phyloP scores from a whole-genome alignment of 345 rosid genomes.

The Linum trigynum region DNA sequence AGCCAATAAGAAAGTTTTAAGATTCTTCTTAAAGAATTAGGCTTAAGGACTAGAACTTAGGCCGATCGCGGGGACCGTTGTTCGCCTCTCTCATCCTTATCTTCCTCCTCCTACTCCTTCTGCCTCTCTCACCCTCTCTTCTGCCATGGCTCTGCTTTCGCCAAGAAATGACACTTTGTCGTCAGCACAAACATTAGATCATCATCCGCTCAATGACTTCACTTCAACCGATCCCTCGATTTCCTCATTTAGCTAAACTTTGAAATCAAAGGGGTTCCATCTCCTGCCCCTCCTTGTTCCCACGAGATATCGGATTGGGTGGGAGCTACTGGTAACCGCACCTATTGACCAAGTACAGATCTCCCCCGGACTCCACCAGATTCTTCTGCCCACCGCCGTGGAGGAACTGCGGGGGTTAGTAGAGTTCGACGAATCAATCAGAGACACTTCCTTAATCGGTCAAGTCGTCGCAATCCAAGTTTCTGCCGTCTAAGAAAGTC shows the following conservation, averaged over 20 bases:
- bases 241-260: not conserved
- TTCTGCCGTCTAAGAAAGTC: conserved; percentile 9
- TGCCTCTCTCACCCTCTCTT: no score
- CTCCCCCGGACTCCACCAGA: conserved; percentile 22
- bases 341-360: conserved; percentile 21
- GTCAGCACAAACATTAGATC: conserved; percentile 15
- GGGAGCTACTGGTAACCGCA: not conserved
- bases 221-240: conserved; percentile 8
- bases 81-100: no score
- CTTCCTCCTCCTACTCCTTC: no score
- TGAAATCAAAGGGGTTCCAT: not conserved
- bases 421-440: conserved; percentile 15
- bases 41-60: no score
- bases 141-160: not conserved
- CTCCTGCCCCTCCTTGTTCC: not conserved
- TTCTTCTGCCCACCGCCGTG: conserved; percentile 11
- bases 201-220: conserved; percentile 4
- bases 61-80: no score
- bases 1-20: no score
- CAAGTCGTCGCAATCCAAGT: conserved; percentile 18
- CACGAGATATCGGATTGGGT: not conserved
- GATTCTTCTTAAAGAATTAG: no score
- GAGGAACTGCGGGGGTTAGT: conserved; percentile 1
- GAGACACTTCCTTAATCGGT: conserved; percentile 14
- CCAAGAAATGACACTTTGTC: conserved; percentile 9